Conservation (phyloP, 2,329 filamentous ascomycete genomes). For the Penicillium concentricum region DNA sequence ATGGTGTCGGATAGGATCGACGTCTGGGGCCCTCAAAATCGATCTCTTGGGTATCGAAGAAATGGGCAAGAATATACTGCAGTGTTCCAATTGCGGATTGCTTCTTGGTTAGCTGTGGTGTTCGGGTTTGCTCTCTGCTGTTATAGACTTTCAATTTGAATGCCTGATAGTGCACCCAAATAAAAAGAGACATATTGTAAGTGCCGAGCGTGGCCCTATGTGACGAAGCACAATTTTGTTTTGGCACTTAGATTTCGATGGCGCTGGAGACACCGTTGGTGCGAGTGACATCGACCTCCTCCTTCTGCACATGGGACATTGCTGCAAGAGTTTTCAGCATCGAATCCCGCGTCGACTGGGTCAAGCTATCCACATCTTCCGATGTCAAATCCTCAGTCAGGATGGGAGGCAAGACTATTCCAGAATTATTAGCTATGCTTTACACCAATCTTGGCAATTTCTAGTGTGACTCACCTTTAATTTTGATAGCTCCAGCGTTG, state of each 20-base stretch:
- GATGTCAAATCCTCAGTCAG: slow-evolving; percentile 69
- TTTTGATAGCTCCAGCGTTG: slow-evolving; percentile 66
- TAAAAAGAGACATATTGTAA: neutral
- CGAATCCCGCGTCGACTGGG: slow-evolving; percentile 64
- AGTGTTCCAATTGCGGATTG: neutral
- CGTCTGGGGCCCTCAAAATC: neutral
- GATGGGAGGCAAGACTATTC: slow-evolving; percentile 74
- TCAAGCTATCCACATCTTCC: slow-evolving; percentile 74
- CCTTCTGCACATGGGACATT: slow-evolving; percentile 36
- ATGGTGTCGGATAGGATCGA: neutral
- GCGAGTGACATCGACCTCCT: slow-evolving; percentile 18
- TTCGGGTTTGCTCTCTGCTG: neutral
- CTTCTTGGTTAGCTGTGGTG: neutral
- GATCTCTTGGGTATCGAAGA: slow-evolving; percentile 7
- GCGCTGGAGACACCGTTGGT: slow-evolving; percentile 32
- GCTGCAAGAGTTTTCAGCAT: slow-evolving; percentile 65
- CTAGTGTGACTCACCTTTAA: slow-evolving; percentile 61
- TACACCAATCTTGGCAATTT: neutral
- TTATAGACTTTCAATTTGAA: neutral
- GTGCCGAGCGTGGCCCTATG: neutral
- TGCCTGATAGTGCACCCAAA: neutral
- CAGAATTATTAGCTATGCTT: slow-evolving; percentile 6
- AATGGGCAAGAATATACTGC: slow-evolving; percentile 5
- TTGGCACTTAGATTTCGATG: slow-evolving; percentile 35
- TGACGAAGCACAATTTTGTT: neutral